A percentile compares a stretch with the other conserved stretches of the same genome.
Evolutionary conservation across 352 stramenopile species (phyloP).

Genomic region (Phytophthora agathidicida): DNA sequence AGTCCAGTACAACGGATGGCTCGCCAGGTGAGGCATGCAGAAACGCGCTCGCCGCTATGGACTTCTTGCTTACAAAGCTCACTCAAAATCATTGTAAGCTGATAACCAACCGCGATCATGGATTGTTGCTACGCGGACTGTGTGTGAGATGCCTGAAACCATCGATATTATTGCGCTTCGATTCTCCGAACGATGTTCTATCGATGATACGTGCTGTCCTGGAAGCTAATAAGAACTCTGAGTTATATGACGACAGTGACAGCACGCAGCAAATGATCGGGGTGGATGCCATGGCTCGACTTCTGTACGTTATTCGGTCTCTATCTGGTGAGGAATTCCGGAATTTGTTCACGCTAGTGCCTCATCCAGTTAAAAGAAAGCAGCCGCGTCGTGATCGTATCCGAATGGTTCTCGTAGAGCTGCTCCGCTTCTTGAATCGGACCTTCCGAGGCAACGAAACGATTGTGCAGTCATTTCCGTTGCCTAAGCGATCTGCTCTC

Average conservation of each 20-base stretch:
- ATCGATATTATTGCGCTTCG: constrained; percentile 60
- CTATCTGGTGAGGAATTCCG: constrained; percentile 39
- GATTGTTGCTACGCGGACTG: constrained; percentile 39
- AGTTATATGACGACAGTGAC: not conserved
- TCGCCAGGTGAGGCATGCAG: constrained; percentile 36
- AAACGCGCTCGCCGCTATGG: constrained; percentile 41
- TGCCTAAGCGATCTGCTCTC: constrained; percentile 35
- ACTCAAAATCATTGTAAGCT: constrained; percentile 18
- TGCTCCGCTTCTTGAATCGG: constrained; percentile 50
- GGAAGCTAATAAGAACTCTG: constrained; percentile 2
- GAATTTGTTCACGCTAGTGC: constrained; percentile 37
- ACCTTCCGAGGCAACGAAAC: constrained; percentile 9
- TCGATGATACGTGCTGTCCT: constrained; percentile 38
- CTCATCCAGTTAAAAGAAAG: constrained; percentile 52
- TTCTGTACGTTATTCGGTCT: constrained; percentile 45
- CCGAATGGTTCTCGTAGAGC: constrained; percentile 43
- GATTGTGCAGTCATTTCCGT: constrained; percentile 16
- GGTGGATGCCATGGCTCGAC: constrained; percentile 36
- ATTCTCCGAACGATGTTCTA: constrained; percentile 55
- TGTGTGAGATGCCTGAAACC: constrained; percentile 52
- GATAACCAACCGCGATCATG: constrained; percentile 14
- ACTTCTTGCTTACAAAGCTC: constrained; percentile 43
- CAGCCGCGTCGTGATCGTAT: constrained; percentile 52
- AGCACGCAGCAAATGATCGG: constrained; percentile 17
- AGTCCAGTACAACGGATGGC: constrained; percentile 20